Evolutionary conservation across 2,329 filamentous ascomycete species (phyloP).

Genomic region (Fusarium heterosporum): DNA sequence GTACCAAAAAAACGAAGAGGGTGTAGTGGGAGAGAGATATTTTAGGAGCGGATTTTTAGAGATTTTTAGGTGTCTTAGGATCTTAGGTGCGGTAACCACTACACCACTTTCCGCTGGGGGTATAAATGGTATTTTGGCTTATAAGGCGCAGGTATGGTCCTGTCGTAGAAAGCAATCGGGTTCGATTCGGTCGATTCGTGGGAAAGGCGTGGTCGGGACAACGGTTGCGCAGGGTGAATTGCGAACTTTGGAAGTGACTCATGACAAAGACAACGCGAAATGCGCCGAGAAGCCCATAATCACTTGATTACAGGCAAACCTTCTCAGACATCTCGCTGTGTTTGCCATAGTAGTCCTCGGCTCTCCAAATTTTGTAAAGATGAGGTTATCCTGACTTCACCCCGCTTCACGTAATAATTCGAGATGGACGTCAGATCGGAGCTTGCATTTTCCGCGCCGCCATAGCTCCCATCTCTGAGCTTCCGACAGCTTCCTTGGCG

Average conservation of each 20-base stretch:
- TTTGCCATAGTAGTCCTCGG: not conserved
- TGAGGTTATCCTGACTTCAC: conserved; percentile 7
- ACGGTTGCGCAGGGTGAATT: no score
- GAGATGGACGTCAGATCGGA: conserved; percentile 12
- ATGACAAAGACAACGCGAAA: not conserved
- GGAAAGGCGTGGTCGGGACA: no score
- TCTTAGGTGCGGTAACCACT: conserved; percentile 2
- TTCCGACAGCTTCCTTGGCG: conserved; percentile 21
- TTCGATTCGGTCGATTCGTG: not conserved
- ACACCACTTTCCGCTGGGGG: not conserved
- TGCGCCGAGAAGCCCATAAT: not conserved
- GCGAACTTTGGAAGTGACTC: not conserved
- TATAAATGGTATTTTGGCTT: not conserved
- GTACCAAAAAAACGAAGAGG: not conserved
- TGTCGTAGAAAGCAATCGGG: not conserved
- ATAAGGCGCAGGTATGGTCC: not conserved
- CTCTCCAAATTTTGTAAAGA: not conserved
- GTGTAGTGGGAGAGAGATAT: not conserved
- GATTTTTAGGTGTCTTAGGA: not conserved
- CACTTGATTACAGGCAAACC: not conserved
- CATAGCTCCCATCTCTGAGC: conserved; percentile 1
- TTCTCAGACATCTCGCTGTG: not conserved
- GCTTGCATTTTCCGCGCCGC: conserved; percentile 34
- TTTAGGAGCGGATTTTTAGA: not conserved
- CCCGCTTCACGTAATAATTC: conserved; percentile 9